Percentiles rank a stretch among this genome's conserved stretches.
phyloP scores from a whole-genome alignment of 495 filamentous ascomycete species.

The Aspergillus homomorphus region DNA sequence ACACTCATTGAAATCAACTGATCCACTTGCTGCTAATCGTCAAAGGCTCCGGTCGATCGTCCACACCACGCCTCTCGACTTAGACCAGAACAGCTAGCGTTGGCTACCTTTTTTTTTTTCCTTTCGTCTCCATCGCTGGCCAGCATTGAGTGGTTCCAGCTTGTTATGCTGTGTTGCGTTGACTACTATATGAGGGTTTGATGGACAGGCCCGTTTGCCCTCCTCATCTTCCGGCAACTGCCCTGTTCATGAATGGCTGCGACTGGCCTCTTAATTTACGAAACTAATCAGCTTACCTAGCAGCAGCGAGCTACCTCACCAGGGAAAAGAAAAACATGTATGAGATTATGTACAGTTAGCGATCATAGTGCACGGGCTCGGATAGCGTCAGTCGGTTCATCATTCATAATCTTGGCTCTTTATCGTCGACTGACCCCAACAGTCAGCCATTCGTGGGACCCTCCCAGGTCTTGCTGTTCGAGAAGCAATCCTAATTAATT shows the following conservation, averaged over 20 bases:
- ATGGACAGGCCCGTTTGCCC: neutral
- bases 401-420: neutral
- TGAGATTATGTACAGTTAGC: neutral
- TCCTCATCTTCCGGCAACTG: too few species aligned
- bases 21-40: neutral
- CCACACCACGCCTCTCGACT: neutral
- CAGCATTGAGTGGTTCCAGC: conserved; percentile 3
- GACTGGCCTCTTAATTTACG: too few species aligned
- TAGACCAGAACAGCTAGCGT: neutral
- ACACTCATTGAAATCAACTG: neutral
- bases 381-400: neutral
- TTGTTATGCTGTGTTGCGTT: conserved; percentile 1
- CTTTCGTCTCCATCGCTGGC: neutral
- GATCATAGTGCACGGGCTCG: neutral
- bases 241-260: too few species aligned
- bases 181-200: neutral
- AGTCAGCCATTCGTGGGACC: conserved; percentile 1
- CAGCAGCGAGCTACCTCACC: neutral
- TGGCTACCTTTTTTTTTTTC: neutral
- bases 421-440: conserved; percentile 1
- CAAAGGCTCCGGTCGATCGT: neutral
- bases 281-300: too few species aligned
- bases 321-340: neutral
- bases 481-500: neutral
- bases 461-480: neutral